phyloP scores from a whole-genome alignment of 352 stramenopile species.

The Globisporangium lucens region DNA sequence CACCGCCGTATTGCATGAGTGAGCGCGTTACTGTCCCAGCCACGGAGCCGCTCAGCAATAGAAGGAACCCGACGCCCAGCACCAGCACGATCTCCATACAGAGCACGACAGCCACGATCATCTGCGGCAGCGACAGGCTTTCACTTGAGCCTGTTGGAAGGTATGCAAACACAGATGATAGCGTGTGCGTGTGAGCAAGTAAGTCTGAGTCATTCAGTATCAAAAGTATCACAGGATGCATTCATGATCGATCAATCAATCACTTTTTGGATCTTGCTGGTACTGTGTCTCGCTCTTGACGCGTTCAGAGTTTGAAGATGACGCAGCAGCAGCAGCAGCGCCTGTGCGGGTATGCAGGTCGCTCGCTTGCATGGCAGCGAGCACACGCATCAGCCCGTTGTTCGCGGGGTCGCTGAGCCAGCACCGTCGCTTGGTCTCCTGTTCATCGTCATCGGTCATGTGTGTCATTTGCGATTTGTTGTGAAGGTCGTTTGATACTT shows the following conservation, averaged over 20 bases:
- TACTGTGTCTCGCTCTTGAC: neutral
- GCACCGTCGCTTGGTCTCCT: constrained; percentile 11
- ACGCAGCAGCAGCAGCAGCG: neutral
- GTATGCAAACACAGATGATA: neutral
- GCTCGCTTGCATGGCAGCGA: constrained; percentile 22
- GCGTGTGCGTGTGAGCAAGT: neutral
- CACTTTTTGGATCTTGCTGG: neutral
- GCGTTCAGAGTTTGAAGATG: neutral
- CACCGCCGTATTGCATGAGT: constrained; percentile 15
- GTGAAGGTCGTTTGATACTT: neutral
- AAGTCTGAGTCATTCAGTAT: neutral
- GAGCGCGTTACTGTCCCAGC: constrained; percentile 16
- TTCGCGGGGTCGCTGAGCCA: constrained; percentile 20
- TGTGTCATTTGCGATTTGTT: neutral
- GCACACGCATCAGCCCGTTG: constrained; percentile 33
- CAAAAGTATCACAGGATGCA: neutral
- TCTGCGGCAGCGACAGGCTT: constrained; percentile 9
- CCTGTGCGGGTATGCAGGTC: neutral
- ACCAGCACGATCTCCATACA: constrained; percentile 38
- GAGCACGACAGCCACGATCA: constrained; percentile 30
- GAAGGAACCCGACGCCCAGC: constrained; percentile 28
- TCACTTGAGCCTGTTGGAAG: neutral
- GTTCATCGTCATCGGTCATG: neutral
- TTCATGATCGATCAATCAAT: neutral
- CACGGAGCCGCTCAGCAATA: constrained; percentile 28